Conservation (phyloP, 2,329 filamentous ascomycete species). For the Colletotrichum abscissum region DNA sequence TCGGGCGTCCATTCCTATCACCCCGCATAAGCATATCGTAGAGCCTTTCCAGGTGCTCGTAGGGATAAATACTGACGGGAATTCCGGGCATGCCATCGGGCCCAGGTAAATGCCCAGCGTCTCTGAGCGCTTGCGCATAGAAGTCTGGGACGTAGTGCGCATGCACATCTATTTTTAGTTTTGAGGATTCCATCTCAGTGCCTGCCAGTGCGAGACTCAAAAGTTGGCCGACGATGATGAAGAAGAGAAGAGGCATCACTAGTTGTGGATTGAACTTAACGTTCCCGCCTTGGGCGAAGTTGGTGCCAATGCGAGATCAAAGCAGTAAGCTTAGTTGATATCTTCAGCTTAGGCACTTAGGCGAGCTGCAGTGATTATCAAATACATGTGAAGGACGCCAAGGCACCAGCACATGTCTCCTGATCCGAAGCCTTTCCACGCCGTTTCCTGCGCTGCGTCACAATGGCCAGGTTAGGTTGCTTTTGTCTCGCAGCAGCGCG, state of each 20-base stretch:
- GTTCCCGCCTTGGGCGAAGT: background rate
- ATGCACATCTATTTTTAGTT: constrained; percentile 40
- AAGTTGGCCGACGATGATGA: background rate
- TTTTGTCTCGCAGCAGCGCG: background rate
- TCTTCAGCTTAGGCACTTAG: background rate
- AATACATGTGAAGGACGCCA: background rate
- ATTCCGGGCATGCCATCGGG: constrained; percentile 42
- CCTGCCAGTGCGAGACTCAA: background rate
- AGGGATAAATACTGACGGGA: constrained; percentile 32
- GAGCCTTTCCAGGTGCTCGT: accelerated
- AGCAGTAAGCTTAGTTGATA: background rate
- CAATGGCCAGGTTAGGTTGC: background rate
- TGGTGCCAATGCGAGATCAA: background rate
- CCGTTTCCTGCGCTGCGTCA: background rate
- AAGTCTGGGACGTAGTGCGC: constrained; percentile 41
- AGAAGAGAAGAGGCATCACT: background rate
- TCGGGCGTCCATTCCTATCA: constrained; percentile 16
- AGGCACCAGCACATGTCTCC: background rate
- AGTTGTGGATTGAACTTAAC: background rate
- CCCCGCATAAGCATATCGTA: background rate
- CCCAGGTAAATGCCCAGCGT: constrained; percentile 39
- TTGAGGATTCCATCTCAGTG: background rate
- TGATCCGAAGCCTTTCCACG: background rate
- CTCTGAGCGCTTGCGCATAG: constrained; percentile 37
- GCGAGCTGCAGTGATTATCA: background rate